A percentile compares a stretch with the other conserved stretches of the same genome.
phyloP scores from a whole-genome alignment of 1,284 basidiomycete species.

The Phlebopus sp. region DNA sequence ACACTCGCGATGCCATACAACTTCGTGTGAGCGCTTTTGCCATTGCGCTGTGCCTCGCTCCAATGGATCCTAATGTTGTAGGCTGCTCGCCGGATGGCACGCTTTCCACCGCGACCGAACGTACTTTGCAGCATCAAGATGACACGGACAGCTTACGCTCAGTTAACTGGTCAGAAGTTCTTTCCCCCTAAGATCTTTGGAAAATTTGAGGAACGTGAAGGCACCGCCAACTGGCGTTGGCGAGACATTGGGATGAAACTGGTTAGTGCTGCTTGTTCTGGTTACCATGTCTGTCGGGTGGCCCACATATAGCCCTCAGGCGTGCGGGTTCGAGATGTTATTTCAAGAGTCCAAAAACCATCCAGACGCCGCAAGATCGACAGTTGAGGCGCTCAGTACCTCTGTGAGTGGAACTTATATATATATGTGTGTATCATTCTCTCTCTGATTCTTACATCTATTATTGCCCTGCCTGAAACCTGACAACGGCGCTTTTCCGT shows the following conservation, averaged over 20 bases:
- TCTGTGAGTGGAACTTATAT: slow-evolving; percentile 41
- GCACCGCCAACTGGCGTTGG: slow-evolving; percentile 66
- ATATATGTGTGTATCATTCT: background rate
- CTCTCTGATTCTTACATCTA: background rate
- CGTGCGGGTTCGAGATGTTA: slow-evolving; percentile 93
- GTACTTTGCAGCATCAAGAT: slow-evolving; percentile 64
- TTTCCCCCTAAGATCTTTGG: slow-evolving; percentile 91
- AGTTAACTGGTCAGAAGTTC: slow-evolving; percentile 87
- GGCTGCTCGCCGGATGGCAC: slow-evolving; percentile 83
- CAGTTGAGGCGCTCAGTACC: slow-evolving; percentile 38
- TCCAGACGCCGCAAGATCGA: slow-evolving; percentile 36
- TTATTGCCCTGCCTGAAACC: background rate
- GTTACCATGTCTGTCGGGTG: background rate
- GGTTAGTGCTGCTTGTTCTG: slow-evolving; percentile 40
- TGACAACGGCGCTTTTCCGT: background rate
- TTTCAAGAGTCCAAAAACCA: slow-evolving; percentile 76
- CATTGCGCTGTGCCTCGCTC: background rate
- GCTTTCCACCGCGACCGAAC: slow-evolving; percentile 75
- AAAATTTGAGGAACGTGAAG: slow-evolving; percentile 62
- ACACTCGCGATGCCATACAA: slow-evolving; percentile 87
- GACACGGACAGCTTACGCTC: slow-evolving; percentile 91
- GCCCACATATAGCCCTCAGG: slow-evolving; percentile 40
- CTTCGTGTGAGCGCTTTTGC: slow-evolving; percentile 63
- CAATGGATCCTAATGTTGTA: slow-evolving; percentile 31
- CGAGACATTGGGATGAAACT: slow-evolving; percentile 89